These are phyloP conservation scores for Coemansia sp. DNA, from an alignment of 192 early-diverging fungal genomes.

Conservation along the genomic window DNA sequence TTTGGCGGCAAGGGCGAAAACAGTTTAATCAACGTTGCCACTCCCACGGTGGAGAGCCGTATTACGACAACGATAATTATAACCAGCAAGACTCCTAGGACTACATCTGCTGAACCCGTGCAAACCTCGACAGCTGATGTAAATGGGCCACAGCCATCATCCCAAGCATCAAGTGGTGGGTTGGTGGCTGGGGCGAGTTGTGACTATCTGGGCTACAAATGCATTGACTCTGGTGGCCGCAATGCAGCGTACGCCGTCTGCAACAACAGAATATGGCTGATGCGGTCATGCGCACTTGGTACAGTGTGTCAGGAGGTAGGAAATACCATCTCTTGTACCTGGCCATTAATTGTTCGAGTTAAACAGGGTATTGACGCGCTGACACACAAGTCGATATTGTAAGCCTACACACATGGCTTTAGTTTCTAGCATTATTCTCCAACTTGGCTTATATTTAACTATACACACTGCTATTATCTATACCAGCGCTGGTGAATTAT, in stretches of 20 bases:
- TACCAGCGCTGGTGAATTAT: not conserved
- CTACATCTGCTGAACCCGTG: not conserved
- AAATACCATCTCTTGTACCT: constrained; percentile 16
- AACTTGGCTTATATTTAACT: not conserved
- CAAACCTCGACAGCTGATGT: not conserved
- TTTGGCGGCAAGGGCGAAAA: constrained; percentile 5
- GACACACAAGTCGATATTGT: not conserved
- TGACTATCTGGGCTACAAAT: constrained; percentile 12
- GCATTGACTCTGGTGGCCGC: constrained; percentile 24
- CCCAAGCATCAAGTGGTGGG: not conserved
- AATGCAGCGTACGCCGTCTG: constrained; percentile 29
- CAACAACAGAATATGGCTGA: constrained; percentile 10
- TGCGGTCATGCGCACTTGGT: constrained; percentile 17
- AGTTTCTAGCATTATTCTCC: not conserved
- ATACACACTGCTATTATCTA: not conserved
- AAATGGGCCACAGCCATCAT: not conserved
- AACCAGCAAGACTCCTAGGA: not conserved
- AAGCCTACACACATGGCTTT: not conserved
- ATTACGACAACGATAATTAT: not conserved
- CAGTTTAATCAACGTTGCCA: not conserved
- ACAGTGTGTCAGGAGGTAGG: constrained; percentile 18
- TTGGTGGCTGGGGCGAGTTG: constrained; percentile 13
- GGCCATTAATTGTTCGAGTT: constrained; percentile 5
- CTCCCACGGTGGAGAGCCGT: not conserved
- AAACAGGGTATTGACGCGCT: constrained; percentile 6